These are phyloP conservation scores for Auricularia heimuer DNA, from an alignment of 768 basidiomycete genomes.

Conservation along the genomic window DNA sequence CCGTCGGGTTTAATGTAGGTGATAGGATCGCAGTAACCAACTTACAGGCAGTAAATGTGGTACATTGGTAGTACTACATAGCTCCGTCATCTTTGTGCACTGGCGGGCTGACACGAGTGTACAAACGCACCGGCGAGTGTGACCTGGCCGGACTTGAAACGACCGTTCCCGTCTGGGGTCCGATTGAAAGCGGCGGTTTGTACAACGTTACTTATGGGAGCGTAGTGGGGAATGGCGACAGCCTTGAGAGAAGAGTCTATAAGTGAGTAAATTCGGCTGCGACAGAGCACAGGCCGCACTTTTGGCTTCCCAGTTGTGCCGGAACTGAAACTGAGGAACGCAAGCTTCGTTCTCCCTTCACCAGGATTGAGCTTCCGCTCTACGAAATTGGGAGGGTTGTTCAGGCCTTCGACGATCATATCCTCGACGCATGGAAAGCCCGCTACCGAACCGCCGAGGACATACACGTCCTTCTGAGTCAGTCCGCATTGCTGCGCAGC, in stretches of 20 bases:
- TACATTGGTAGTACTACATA: constrained; percentile 12
- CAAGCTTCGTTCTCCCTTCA: constrained; percentile 60
- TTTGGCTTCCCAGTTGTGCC: constrained; percentile 63
- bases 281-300: constrained; percentile 4
- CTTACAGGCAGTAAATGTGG: constrained; percentile 17
- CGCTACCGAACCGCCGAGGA: constrained; percentile 1
- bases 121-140: constrained; percentile 41
- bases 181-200: constrained; percentile 47
- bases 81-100: no score
- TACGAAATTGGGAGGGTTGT: constrained; percentile 27
- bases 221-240: constrained; percentile 50
- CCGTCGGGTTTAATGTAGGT: neutral
- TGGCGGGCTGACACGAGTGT: no score
- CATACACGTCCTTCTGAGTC: constrained; percentile 3
- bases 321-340: constrained; percentile 64
- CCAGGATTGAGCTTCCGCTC: constrained; percentile 44
- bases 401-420: constrained; percentile 41
- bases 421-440: constrained; percentile 29
- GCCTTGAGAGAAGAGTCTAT: constrained; percentile 30
- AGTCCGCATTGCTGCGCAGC: constrained; percentile 3
- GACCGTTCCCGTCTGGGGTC: constrained; percentile 34
- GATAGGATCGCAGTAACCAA: constrained; percentile 4
- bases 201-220: constrained; percentile 52
- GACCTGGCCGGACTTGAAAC: constrained; percentile 52
- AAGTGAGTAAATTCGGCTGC: neutral